A percentile compares a stretch with the other conserved stretches of the same genome.
Conservation (phyloP, 2,329 filamentous ascomycete genomes). For the Cladophialophora psammophila region DNA sequence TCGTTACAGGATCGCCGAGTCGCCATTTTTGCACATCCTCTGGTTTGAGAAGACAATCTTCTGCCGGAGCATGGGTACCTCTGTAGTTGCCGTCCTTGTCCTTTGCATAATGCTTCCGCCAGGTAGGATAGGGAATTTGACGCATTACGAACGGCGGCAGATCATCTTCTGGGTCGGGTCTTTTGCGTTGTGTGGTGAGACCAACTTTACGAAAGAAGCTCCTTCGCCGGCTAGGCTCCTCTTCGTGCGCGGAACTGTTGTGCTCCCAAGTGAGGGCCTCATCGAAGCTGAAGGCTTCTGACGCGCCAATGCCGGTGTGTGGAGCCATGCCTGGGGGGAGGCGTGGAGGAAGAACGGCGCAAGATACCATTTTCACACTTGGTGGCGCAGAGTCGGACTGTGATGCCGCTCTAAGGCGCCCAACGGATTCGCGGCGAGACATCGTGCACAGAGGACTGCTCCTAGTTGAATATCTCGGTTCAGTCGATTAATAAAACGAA, state of each 20-base stretch:
- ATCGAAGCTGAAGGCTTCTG: slow-evolving; percentile 27
- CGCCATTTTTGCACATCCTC: slow-evolving; percentile 38
- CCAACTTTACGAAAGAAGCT: slow-evolving; percentile 32
- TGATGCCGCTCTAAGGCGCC: slow-evolving; percentile 20
- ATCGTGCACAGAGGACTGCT: slow-evolving; percentile 5
- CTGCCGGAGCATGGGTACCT: slow-evolving; percentile 36
- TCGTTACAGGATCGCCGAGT: slow-evolving; percentile 32
- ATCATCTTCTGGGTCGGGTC: slow-evolving; percentile 21
- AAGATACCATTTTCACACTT: slow-evolving; percentile 30
- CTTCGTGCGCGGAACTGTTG: slow-evolving; percentile 21
- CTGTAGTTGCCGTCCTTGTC: slow-evolving; percentile 36
- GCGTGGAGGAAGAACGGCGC: slow-evolving; percentile 36
- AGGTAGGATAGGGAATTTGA: slow-evolving; percentile 37
- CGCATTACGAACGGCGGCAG: slow-evolving; percentile 34
- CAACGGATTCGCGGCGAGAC: slow-evolving; percentile 33
- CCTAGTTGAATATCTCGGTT: neutral
- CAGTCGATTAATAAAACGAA: neutral
- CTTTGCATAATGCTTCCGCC: slow-evolving; percentile 39
- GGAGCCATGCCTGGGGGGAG: slow-evolving; percentile 30
- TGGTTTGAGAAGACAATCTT: slow-evolving; percentile 37
- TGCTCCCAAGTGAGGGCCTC: slow-evolving; percentile 35
- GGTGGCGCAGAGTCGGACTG: slow-evolving; percentile 32
- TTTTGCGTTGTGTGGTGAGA: slow-evolving; percentile 32
- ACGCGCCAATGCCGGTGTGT: slow-evolving; percentile 29
- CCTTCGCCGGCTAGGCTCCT: slow-evolving; percentile 25